Evolutionary conservation across 192 early-diverging fungal genomes (phyloP).

Genomic region (Phycomyces nitens): DNA sequence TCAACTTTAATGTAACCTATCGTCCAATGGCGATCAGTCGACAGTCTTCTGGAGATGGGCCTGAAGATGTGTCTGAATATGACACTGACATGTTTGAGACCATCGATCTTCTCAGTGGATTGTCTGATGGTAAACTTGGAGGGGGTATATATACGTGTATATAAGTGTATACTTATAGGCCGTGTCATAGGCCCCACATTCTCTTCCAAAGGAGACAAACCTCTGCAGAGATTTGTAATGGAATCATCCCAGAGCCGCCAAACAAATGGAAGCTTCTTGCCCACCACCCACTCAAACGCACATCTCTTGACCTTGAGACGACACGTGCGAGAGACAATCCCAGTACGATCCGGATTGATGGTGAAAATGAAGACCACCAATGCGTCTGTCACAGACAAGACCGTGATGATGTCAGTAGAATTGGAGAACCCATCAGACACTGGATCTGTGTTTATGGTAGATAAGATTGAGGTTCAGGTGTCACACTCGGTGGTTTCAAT

Average conservation of each 20-base stretch:
- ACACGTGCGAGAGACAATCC: conserved; percentile 39
- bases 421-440: conserved; percentile 54
- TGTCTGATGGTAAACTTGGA: conserved; percentile 40
- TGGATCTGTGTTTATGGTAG: conserved; percentile 46
- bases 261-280: not conserved
- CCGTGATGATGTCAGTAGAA: conserved; percentile 62
- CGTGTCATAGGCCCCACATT: conserved; percentile 16
- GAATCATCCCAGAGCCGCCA: conserved; percentile 7
- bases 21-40: conserved; percentile 25
- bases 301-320: conserved; percentile 31
- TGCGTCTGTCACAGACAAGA: conserved; percentile 52
- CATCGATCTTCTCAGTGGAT: conserved; percentile 49
- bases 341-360: conserved; percentile 48
- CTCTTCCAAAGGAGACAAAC: not conserved
- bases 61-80: conserved; percentile 41
- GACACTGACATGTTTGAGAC: conserved; percentile 49
- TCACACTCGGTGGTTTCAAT: conserved; percentile 47
- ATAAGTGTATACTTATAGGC: not conserved
- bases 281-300: not conserved
- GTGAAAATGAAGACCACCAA: conserved; percentile 60
- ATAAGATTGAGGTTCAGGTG: conserved; percentile 50
- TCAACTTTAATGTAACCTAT: conserved; percentile 34
- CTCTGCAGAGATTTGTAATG: conserved; percentile 25
- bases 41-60: conserved; percentile 15
- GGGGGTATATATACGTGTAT: too few species aligned